Conservation (phyloP, 1,139 yeast species). For the Spencermartinsiella ligniputridi region DNA sequence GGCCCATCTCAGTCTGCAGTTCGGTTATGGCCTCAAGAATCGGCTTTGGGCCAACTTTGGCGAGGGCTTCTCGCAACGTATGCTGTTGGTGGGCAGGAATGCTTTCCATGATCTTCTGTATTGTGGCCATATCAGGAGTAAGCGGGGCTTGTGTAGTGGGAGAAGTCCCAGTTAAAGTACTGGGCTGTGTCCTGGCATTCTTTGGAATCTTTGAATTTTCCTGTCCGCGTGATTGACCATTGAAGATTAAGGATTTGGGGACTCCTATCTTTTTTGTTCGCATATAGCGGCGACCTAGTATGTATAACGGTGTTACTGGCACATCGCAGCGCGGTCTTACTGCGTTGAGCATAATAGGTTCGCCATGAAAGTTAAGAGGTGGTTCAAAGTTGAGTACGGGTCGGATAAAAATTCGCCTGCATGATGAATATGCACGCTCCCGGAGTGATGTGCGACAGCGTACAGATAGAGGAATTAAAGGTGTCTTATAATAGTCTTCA, state of each 20-base stretch:
- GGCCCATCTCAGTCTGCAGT: background rate
- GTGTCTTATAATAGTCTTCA: too few relatives aligned
- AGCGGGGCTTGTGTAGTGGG: background rate
- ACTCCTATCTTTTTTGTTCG: background rate
- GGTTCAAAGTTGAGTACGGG: too few relatives aligned
- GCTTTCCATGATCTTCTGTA: background rate
- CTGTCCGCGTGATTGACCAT: too few relatives aligned
- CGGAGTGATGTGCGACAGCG: too few relatives aligned
- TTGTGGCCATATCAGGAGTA: background rate
- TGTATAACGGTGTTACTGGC: background rate
- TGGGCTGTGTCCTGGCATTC: too few relatives aligned
- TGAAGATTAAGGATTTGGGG: too few relatives aligned
- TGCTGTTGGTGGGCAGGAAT: slow-evolving; percentile 14
- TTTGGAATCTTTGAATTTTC: too few relatives aligned
- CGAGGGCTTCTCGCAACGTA: slow-evolving; percentile 10
- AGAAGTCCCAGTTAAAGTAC: background rate
- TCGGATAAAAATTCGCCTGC: too few relatives aligned
- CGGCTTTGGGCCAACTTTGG: background rate
- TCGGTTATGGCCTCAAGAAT: background rate
- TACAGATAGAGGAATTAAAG: too few relatives aligned
- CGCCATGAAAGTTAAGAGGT: too few relatives aligned
- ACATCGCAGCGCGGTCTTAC: background rate
- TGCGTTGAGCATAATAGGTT: background rate
- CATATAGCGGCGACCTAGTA: background rate
- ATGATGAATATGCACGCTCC: too few relatives aligned